Base-by-base conservation (phyloP, 805 yeast genomes). In the Myxozyma sirexii region DNA sequence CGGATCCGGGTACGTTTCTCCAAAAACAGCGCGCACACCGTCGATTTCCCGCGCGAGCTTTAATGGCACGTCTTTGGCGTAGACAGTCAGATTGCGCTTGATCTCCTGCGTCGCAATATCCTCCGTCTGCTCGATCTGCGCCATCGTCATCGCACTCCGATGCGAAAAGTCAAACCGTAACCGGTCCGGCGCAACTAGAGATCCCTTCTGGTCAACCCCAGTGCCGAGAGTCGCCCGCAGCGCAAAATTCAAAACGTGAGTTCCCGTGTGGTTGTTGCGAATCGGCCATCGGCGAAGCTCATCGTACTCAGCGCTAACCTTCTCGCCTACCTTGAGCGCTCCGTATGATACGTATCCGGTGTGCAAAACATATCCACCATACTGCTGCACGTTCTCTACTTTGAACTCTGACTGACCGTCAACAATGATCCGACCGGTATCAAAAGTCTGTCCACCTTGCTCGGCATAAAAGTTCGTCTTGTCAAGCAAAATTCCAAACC, bases 381-480 rank as follows among this genome's bases (percentile, higher is more conserved):
- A 94, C 44, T 80, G 79, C 78, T 94, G 99, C 52, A 91, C 97
- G 71, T 94, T 91, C 65, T 85, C 87, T 60, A 94, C 98, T 60
- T 84, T 85, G 76, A 94, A 93, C 74, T 93, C 97, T 57, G 92
- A 80, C 67, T 77, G 77, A 47, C 96, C 97, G 72, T 92, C 97
- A 70, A 90, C 84, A 53, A 90, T 92, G 66, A 94, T 81, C 75
- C 84, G 87, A 76, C 99, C 99, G 44, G 96, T 88, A 74, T 94
- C 99, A 71, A 82, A 87, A 76, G 91, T 97, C 80, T 94, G 99
- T 72, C 99, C 99, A 84, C 99, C 99, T 77, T 90, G 96, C 79
- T 94, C 99, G 52, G 99, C 98, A 72, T 94, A 94, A 77, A 94
- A 90, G 74, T 96, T 94, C 26, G 98, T 90, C 74, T 84, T 87